Base-by-base conservation (phyloP, 208 protist species). In the Leishmania turanica region DNA sequence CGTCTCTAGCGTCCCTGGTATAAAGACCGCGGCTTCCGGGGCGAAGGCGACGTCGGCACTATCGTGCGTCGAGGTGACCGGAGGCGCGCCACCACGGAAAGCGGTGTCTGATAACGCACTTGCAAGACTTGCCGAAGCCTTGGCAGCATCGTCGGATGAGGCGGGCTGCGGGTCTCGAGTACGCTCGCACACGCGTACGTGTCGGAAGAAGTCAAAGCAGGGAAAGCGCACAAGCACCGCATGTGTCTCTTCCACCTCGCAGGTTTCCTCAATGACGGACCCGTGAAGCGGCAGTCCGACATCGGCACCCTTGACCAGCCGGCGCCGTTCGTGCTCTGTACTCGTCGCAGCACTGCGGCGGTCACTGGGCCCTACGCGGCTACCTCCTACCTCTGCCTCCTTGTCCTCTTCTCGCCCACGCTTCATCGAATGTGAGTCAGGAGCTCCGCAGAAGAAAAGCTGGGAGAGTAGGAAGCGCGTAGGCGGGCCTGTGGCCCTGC, bases 161-260 rank as follows among this genome's bases (percentile, higher is more conserved):
- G 56, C 54, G 24, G 56, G 56, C 40, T 13, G 34, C 21, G 40
- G 37, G 31, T 49, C 56, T 31, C 51, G 34, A 40, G 51, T 21
- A 34, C 68, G 47, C 74, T 97, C 94, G 79, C 94, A 97, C 6
- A 97, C n/a, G 75, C 92, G 87, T 9, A 93, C 92, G 65, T 94
- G 83, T 0, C 84, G 76, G 77, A 97, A 97, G 62, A 91, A 96
- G 77, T 97, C 94, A 58, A 96, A 92, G 86, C 87, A 96, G 0
- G 94, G 94, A 62, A 97, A 89, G 4, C 94, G 94, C 27, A 97
- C 68, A 17, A 97, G 85, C 13, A 97, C 77, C 37, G 82, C 65
- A 4, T 83, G 53, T 2, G 77, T 83, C 60, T 92, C 90, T 56
- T 84, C 81, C 21, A 91, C 85, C 24, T 86, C 84, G 7, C 91